phyloP scores from a whole-genome alignment of 331 rosid species.

The Pyrus hybrid region DNA sequence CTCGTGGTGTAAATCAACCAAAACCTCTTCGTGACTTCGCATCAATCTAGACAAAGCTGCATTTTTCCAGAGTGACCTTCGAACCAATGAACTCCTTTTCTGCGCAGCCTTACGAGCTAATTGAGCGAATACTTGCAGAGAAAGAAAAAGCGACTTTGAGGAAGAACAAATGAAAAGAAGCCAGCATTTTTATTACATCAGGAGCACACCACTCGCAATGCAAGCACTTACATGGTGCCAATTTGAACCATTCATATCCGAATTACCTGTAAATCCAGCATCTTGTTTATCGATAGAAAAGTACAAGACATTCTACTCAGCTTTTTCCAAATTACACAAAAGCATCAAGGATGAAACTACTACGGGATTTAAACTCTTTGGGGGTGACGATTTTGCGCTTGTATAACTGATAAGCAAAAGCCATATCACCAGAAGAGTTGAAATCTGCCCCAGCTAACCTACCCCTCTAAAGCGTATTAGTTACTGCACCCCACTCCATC shows the following conservation, averaged over 20 bases:
- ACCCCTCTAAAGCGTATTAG: neutral
- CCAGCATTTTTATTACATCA: no score
- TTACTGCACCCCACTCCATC: constrained; percentile 46
- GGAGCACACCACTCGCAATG: neutral
- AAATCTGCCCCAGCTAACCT: neutral
- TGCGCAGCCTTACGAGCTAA: no score
- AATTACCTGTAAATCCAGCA: no score
- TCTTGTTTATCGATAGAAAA: neutral
- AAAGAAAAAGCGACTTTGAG: no score
- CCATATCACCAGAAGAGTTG: neutral
- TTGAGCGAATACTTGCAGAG: no score
- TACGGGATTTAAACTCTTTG: neutral
- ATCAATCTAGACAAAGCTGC: neutral
- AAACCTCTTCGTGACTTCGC: neutral
- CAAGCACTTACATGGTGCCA: neutral
- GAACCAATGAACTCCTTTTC: no score
- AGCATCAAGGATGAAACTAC: neutral
- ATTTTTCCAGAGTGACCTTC: neutral
- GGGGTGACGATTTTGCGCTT: neutral
- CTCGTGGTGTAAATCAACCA: no score
- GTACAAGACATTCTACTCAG: neutral
- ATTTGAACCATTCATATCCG: neutral
- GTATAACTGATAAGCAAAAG: neutral
- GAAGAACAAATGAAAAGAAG: neutral
- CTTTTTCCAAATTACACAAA: neutral